A percentile compares a stretch with the other conserved stretches of the same genome.
Evolutionary conservation across 495 filamentous ascomycete genomes (phyloP).

Genomic region (Daldinia concentrica): DNA sequence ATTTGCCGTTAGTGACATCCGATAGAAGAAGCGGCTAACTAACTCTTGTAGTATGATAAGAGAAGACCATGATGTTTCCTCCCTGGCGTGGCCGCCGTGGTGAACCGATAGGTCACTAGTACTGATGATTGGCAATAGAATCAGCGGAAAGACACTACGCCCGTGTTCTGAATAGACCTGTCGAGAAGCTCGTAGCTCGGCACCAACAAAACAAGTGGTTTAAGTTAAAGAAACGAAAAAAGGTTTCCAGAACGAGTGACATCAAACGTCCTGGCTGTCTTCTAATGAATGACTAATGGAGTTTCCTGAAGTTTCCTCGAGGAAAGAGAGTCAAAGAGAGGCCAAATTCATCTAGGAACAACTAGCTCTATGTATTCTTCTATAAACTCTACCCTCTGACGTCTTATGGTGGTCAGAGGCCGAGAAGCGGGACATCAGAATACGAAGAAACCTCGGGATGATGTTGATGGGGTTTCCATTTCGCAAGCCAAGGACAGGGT

Average conservation of each 20-base stretch:
- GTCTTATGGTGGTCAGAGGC: slow-evolving; percentile 6
- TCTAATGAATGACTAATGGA: slow-evolving; percentile 32
- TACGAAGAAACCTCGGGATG: neutral
- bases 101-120: slow-evolving; percentile 3
- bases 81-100: neutral
- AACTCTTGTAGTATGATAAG: slow-evolving; percentile 10
- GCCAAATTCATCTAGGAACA: neutral
- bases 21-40: neutral
- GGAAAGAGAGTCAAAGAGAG: neutral
- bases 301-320: neutral
- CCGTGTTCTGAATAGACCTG: neutral
- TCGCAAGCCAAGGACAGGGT: slow-evolving; percentile 9
- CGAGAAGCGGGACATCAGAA: neutral
- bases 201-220: neutral
- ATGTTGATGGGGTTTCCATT: neutral
- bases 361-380: slow-evolving; percentile 12
- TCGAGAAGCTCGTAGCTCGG: neutral
- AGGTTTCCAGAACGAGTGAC: slow-evolving; percentile 8
- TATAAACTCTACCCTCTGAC: neutral
- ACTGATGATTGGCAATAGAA: neutral
- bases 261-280: neutral
- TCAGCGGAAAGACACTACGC: neutral
- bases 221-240: neutral
- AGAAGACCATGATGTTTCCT: neutral
- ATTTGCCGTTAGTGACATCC: slow-evolving; percentile 2